Conservation (phyloP, 352 stramenopile genomes). For the Globisporangium iwayamae region DNA sequence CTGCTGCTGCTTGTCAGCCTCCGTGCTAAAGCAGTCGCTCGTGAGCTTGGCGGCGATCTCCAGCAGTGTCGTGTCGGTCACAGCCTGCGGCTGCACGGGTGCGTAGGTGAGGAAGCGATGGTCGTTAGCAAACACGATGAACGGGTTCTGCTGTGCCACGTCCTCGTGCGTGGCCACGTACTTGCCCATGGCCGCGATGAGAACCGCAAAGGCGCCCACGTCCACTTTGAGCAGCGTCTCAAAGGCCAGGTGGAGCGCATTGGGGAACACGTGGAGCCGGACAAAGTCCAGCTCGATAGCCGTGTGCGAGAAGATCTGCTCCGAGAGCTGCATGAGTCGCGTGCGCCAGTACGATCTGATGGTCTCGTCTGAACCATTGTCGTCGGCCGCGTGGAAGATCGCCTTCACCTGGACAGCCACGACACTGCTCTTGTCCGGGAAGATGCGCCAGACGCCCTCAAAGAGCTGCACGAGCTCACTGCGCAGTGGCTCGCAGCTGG, state of each 20-base stretch:
- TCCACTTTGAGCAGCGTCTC: constrained; percentile 38
- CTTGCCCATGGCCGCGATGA: constrained; percentile 48
- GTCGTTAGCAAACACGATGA: constrained; percentile 36
- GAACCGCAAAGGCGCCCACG: constrained; percentile 38
- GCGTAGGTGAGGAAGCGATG: constrained; percentile 32
- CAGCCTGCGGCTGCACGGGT: constrained; percentile 12
- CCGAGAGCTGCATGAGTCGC: constrained; percentile 50
- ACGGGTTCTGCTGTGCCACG: constrained; percentile 39
- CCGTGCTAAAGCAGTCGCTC: constrained; percentile 13
- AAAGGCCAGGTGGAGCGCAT: constrained; percentile 48
- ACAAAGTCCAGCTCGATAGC: constrained; percentile 55
- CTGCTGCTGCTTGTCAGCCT: neutral
- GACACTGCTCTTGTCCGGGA: constrained; percentile 34
- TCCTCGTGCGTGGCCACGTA: constrained; percentile 55
- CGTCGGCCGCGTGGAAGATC: constrained; percentile 39
- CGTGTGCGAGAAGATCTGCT: constrained; percentile 44
- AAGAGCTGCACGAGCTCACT: constrained; percentile 46
- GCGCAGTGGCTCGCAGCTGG: constrained; percentile 32
- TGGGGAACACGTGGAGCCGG: constrained; percentile 49
- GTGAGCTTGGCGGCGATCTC: constrained; percentile 26
- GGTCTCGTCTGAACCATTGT: constrained; percentile 3
- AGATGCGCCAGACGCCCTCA: constrained; percentile 66
- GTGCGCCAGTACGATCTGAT: constrained; percentile 43
- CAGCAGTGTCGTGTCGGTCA: constrained; percentile 29
- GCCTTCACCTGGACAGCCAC: constrained; percentile 35